Base-by-base conservation (phyloP, 2,329 filamentous ascomycete species). In the Rutstroemia sp. region DNA sequence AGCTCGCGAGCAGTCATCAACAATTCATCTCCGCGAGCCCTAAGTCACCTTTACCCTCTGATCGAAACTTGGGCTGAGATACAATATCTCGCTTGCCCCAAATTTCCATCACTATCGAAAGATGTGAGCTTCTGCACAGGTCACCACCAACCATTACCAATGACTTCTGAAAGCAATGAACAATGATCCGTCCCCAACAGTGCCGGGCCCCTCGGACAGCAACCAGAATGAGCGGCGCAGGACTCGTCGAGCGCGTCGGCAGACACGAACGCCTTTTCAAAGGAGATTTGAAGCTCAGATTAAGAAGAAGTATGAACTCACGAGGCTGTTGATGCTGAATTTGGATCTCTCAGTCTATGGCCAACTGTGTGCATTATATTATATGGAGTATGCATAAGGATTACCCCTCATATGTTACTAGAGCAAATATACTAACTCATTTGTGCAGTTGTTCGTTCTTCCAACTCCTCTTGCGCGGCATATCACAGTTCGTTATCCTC, bases 331-430 rank as follows among this genome's bases (percentile, higher is more conserved):
- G 58, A 78, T 84, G 63, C 74, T 75, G 64, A 81, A 77, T 59
- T 73, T 87, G 57, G 84, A 88, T 71, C 77, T 79, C 64, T 66
- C 86, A 47, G 78, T 86, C 49, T 84, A 83, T 68, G 80, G 78
- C 42, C 82, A 87, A 72, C 73, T 87, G 56, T 84, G 81, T 65
- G 76, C 79, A 45, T 64, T 87, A 63, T 88, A 88, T 68, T 87
- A 87, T 68, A 82, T 87, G 79, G 84, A 88, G 84, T 87, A 74
- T 56, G 78, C 19, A 14, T 23, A 25, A 68, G n/a, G 44, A 44
- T 36, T 9, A 16, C 25, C 10, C 34, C 12, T 10, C n/a, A 2
- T 14, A 19, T 23, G 9, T 9, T 14, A 9, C 17, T 6, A 16
- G 23, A 25, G 21, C 40, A 40, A 34, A 14, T 39, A 36, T 53